Base-by-base conservation (phyloP, 208 protist species). In the Novymonas esmeraldas region DNA sequence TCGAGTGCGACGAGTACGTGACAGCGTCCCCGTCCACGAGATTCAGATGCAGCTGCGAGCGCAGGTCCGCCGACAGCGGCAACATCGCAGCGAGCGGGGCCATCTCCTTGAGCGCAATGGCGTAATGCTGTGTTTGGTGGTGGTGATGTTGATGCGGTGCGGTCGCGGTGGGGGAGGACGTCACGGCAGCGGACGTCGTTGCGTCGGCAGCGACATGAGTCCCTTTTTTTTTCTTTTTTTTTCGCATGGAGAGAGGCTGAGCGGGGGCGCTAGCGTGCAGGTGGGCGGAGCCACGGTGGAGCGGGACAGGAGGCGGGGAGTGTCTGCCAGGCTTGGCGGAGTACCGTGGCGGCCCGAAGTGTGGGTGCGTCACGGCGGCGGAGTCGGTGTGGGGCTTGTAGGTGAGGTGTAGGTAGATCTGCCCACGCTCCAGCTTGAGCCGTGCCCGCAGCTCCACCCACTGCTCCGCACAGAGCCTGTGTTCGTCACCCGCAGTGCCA, bases 1-100 rank as follows among this genome's bases (percentile, higher is more conserved):
- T 68, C 9, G 51, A 63, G 48, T 80, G 67, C 9, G 77, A 78
- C 34, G 57, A 56, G 77, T 82, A 82, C 7, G 73, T 74, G 10
- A 41, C 34, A 22, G 58, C 70, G 13, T 75, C 64, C 5, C 26
- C 41, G 20, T 78, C 73, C 10, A 72, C 45, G 2, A 66, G 22
- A 22, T 66, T 68, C 29, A 82, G 77, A 6, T 63, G 70, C 16
- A 82, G 54, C 0, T 38, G 52, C 1, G 70, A 34, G 33, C 77
- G 77, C 41, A 82, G 42, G n/a, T 77, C 63, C 0, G 48, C 39
- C 1, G 77, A 82, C 0, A 82, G 67, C 6, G 71, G 77, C 24
- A 44, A 33, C 29, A 67, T 38, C 9, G 72, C 77, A 2, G 77
- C 70, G 0, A 71, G 55, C 2, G 77, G 77, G 4, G 39, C 62